Conservation (phyloP, 106 monocot genomes). For the Dioscorea dumetorum region DNA sequence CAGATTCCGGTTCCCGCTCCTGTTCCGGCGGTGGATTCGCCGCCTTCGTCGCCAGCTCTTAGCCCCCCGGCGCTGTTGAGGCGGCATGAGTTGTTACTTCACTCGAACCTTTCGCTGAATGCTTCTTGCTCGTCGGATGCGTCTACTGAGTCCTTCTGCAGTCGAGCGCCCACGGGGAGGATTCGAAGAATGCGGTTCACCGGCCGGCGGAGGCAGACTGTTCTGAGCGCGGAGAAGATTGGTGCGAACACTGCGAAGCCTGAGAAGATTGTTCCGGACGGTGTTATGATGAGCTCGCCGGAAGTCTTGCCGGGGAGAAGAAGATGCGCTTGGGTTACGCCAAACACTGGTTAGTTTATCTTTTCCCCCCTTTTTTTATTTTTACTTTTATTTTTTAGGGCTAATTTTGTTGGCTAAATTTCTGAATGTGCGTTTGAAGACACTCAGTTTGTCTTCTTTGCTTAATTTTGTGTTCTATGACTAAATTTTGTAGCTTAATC, state of each 20-base stretch:
- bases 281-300: neutral
- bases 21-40: conserved; percentile 2
- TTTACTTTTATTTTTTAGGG: too few relatives aligned
- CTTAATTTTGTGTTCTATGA: too few relatives aligned
- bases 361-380: neutral
- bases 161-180: conserved; percentile 81
- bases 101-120: conserved; percentile 70
- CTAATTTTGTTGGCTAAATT: too few relatives aligned
- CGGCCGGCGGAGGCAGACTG: conserved; percentile 23
- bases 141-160: conserved; percentile 65
- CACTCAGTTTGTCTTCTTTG: too few relatives aligned
- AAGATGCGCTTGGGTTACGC: conserved; percentile 84
- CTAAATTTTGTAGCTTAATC: too few relatives aligned
- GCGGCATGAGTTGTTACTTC: conserved; percentile 59
- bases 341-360: conserved; percentile 56
- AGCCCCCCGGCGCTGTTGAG: conserved; percentile 30
- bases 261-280: conserved; percentile 31
- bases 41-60: conserved; percentile 8
- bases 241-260: conserved; percentile 23
- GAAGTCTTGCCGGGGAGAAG: conserved; percentile 41
- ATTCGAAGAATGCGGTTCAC: conserved; percentile 32
- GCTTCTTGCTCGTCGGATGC: conserved; percentile 94
- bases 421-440: too few relatives aligned
- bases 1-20: neutral
- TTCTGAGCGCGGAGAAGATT: conserved; percentile 29